Evolutionary conservation across 2,329 filamentous ascomycete genomes (phyloP), one percentile per base, ranked within the genome.

Genomic region (Fonsecaea pedrosoi): DNA sequence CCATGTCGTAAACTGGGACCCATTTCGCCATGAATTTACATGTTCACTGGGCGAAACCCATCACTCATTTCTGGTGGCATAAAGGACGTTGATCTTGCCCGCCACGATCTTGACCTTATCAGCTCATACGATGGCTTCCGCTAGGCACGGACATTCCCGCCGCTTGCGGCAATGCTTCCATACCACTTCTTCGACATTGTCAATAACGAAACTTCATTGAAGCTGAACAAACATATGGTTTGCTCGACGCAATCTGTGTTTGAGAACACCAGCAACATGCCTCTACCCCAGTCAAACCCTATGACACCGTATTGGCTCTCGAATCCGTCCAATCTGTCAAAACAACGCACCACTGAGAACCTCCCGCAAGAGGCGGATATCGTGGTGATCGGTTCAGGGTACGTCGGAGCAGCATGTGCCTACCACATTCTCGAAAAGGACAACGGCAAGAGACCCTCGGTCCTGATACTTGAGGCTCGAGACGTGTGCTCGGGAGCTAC

Each of bases 341-440:
- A 66, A 37, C 65, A 67, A 42, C 63, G 68, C 37, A 70, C 66
- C 3, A 70, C 66, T 6, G 56, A 63, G 18, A 30, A 42, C 1
- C 71, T 85, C 0, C 83, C 82, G 0, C 54, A 70, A 0, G 65
- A 78, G 35, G 77, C 75, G 35, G 82, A 85, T 54, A 78, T 85
- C 59, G 76, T 80, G 15, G 79, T 85, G 42, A 77, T 85, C 8
- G 83, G 83, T 0, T 79, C 80, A 13, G 83, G 83, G 0, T 83
- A 80, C 62, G 76, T 82, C 4, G 83, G 83, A 2, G 78, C 79
- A 0, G 77, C 78, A 1, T 77, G 80, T 4, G 79, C 79, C 0
- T 82, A 82, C 54, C 79, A 85, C 65, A 76, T 82, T 4, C 66
- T 79, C 12, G 75, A 74, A 1, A 60, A 66, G 13, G 61, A 57